Percentiles rank a stretch among this genome's conserved stretches.
Conservation (phyloP, 1,284 basidiomycete genomes). For the Heterobasidion parviporum region DNA sequence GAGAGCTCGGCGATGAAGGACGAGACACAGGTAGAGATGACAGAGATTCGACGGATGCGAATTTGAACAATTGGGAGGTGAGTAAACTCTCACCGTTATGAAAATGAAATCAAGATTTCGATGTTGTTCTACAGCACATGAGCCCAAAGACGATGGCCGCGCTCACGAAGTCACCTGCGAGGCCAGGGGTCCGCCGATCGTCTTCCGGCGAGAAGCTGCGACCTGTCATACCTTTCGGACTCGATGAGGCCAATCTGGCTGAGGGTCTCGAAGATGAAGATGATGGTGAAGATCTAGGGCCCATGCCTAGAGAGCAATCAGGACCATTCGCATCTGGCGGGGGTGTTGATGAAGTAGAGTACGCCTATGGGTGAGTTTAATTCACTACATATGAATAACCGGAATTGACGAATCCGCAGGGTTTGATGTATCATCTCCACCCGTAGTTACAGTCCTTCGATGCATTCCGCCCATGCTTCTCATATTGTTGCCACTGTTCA, state of each 20-base stretch:
- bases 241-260: slow-evolving; percentile 61
- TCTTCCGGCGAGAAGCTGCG: slow-evolving; percentile 75
- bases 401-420: background rate
- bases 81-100: slow-evolving; percentile 18
- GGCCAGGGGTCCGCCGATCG: slow-evolving; percentile 51
- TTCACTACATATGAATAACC: background rate
- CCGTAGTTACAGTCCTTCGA: too few species aligned
- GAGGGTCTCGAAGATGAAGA: slow-evolving; percentile 45
- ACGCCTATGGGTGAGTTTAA: slow-evolving; percentile 69
- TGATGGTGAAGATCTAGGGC: slow-evolving; percentile 59
- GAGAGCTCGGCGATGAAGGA: slow-evolving; percentile 75
- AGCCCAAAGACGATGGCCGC: slow-evolving; percentile 89
- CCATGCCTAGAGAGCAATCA: slow-evolving; percentile 66
- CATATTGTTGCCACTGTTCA: too few species aligned
- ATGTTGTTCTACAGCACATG: slow-evolving; percentile 60
- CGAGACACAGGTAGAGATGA: slow-evolving; percentile 56
- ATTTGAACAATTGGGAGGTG: slow-evolving; percentile 92
- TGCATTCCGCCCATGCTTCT: too few species aligned
- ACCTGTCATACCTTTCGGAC: slow-evolving; percentile 73
- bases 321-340: slow-evolving; percentile 69
- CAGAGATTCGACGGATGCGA: slow-evolving; percentile 60
- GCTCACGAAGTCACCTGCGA: slow-evolving; percentile 80
- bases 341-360: slow-evolving; percentile 82
- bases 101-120: slow-evolving; percentile 3
- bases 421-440: background rate